Evolutionary conservation across 306 rosid genomes (phyloP), one percentile per base, ranked within the genome.

Genomic region (Citrullus colocynthis): DNA sequence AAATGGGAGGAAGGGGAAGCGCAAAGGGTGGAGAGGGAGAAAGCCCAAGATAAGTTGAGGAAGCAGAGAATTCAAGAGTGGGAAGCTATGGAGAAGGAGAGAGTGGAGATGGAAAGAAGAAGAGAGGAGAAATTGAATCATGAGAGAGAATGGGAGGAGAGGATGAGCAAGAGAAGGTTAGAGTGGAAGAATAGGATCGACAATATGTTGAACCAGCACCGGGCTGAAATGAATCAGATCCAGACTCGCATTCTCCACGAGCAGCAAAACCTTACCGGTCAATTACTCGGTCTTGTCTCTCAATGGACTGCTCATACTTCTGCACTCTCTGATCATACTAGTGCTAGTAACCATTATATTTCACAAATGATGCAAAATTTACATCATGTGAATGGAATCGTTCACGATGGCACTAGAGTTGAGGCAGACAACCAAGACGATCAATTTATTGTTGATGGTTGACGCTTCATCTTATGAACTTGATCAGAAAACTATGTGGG

Each of bases 351-450:
- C 82, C 97, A 95, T 84, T 95, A 92, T 79, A 84, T 95, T 78
- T 90, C 97, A 60, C 97, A 95, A 45, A 89, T 95, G 97, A 95
- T 92, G 96, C 98, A 94, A 85, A 94, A 85, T 83, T 81, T 94
- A 89, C 96, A 94, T 82, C 97, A 94, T 81, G 98, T 94, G 70
- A 91, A 88, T 51, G 89, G 92, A 28, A 87, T 91, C 78, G 97
- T 89, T 82, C 95, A 92, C 44, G 91, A 84, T 3, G 98, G 87
- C 84, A 51, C 97, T 21, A 87, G 97, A 89, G 97, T 90, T 76
- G 97, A 92, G 13, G 96, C 92, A 65, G 98, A 95, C 74, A 92
- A 90, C 89, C 97, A 95, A 79, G 98, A 89, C 62, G 96, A 92
- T 79, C 98, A 90, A 78, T 95, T 90, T 88, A 92, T 95, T 69